Evolutionary conservation across 1,284 basidiomycete species (phyloP).

Genomic region (Cystobasidium slooffiae): DNA sequence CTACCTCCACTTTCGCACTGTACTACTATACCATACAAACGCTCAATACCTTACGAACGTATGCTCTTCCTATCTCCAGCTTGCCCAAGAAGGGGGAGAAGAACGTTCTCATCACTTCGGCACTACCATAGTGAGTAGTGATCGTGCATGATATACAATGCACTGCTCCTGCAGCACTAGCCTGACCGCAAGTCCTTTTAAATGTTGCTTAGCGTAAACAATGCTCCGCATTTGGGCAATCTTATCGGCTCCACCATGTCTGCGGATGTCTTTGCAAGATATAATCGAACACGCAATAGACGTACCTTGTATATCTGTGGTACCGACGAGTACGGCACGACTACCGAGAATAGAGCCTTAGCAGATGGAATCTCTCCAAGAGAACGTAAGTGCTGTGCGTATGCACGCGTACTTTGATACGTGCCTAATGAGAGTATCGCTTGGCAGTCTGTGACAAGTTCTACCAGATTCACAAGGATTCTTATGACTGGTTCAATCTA

Average conservation of each 20-base stretch:
- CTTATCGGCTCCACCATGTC: slow-evolving; percentile 96
- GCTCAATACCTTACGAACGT: not conserved
- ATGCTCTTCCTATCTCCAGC: slow-evolving; percentile 59
- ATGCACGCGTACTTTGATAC: not conserved
- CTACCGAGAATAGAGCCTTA: slow-evolving; percentile 94
- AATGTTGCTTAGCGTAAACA: slow-evolving; percentile 70
- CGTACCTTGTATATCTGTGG: slow-evolving; percentile 75
- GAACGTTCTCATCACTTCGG: slow-evolving; percentile 92
- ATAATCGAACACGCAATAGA: slow-evolving; percentile 62
- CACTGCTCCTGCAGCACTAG: not conserved
- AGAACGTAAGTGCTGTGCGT: slow-evolving; percentile 59
- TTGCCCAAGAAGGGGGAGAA: slow-evolving; percentile 80
- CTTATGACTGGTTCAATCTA: slow-evolving; percentile 90
- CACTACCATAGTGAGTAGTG: slow-evolving; percentile 71
- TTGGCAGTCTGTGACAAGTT: slow-evolving; percentile 79
- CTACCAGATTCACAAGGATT: slow-evolving; percentile 82
- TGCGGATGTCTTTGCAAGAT: slow-evolving; percentile 96
- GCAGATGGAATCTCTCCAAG: slow-evolving; percentile 88
- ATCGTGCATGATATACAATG: not conserved
- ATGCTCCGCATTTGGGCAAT: slow-evolving; percentile 98
- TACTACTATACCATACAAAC: not conserved
- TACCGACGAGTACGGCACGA: slow-evolving; percentile 98
- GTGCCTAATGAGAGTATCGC: not conserved
- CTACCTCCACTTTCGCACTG: not conserved
- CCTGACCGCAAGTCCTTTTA: not conserved